phyloP scores from a whole-genome alignment of 495 filamentous ascomycete species.

The Neurospora tetraspora region DNA sequence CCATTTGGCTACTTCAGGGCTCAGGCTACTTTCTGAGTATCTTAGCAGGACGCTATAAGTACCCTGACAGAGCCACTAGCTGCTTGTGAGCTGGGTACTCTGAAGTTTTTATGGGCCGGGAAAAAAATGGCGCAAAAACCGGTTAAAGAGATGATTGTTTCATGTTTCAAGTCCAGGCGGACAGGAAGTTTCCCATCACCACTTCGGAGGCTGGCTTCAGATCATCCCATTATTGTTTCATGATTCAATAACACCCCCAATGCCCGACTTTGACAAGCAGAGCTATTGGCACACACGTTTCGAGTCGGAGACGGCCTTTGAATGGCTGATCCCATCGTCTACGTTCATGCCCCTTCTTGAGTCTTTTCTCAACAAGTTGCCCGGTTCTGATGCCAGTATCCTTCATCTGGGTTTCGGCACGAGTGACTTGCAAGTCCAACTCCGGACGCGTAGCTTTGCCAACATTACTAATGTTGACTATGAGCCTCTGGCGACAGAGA shows the following conservation, averaged over 20 bases:
- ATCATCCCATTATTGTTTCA: no score
- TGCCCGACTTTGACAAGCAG: slow-evolving; percentile 28
- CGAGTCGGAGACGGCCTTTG: slow-evolving; percentile 24
- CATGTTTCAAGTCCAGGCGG: neutral
- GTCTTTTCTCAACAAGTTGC: slow-evolving; percentile 16
- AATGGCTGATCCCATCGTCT: slow-evolving; percentile 29
- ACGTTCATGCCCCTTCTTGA: slow-evolving; percentile 23
- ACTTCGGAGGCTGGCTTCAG: neutral
- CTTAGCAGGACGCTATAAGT: no score
- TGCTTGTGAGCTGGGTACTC: no score
- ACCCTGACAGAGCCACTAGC: no score
- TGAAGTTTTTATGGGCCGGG: no score
- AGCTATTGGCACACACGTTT: slow-evolving; percentile 34
- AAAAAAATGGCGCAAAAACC: no score
- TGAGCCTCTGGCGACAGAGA: slow-evolving; percentile 29
- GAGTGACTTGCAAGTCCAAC: slow-evolving; percentile 29
- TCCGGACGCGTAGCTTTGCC: slow-evolving; percentile 19
- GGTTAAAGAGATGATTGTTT: no score
- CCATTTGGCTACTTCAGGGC: no score
- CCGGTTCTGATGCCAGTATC: slow-evolving; percentile 8
- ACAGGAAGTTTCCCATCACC: neutral
- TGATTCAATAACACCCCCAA: neutral
- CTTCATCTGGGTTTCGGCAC: slow-evolving; percentile 33
- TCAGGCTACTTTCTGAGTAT: no score
- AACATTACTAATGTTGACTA: slow-evolving; percentile 35